Evolutionary conservation across 371 early-diverging fungal species (phyloP).

Genomic region (Circinella umbellata): DNA sequence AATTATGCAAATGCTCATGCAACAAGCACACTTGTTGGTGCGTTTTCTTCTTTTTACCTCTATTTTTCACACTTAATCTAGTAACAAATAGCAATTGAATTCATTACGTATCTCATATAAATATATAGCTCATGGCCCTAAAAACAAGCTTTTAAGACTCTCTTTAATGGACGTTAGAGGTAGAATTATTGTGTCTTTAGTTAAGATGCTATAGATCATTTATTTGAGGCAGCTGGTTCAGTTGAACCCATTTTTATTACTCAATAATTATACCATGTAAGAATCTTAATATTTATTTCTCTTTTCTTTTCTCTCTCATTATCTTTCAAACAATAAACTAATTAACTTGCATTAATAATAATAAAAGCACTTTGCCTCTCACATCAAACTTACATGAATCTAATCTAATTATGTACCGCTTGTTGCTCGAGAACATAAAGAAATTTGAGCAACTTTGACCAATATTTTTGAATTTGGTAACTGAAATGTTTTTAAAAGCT

Average conservation of each 20-base stretch:
- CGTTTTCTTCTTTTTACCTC: not conserved
- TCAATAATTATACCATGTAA: slow-evolving; percentile 71
- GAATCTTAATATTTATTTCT: slow-evolving; percentile 8
- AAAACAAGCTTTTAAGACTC: slow-evolving; percentile 79
- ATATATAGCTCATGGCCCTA: slow-evolving; percentile 69
- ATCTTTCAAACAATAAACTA: not conserved
- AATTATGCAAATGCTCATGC: slow-evolving; percentile 97
- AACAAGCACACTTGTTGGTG: slow-evolving; percentile 85
- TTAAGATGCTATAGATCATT: slow-evolving; percentile 91
- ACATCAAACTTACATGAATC: slow-evolving; percentile 87
- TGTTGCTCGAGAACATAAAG: slow-evolving; percentile 57
- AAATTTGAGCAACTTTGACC: slow-evolving; percentile 75
- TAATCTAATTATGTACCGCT: slow-evolving; percentile 76
- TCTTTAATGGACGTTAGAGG: slow-evolving; percentile 68
- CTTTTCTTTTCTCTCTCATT: not conserved
- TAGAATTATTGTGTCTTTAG: slow-evolving; percentile 81
- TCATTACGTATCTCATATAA: no score
- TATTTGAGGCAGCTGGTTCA: slow-evolving; percentile 94
- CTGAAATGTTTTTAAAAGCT: slow-evolving; percentile 81
- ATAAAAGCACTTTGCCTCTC: slow-evolving; percentile 72
- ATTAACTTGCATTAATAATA: slow-evolving; percentile 19
- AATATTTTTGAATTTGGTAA: slow-evolving; percentile 98
- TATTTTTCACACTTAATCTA: no score
- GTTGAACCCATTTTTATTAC: slow-evolving; percentile 93
- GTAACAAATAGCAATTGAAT: no score